Evolutionary conservation across 352 stramenopile genomes (phyloP), one percentile per base, ranked within the genome.

Genomic region (Thraustochytrium striatum): DNA sequence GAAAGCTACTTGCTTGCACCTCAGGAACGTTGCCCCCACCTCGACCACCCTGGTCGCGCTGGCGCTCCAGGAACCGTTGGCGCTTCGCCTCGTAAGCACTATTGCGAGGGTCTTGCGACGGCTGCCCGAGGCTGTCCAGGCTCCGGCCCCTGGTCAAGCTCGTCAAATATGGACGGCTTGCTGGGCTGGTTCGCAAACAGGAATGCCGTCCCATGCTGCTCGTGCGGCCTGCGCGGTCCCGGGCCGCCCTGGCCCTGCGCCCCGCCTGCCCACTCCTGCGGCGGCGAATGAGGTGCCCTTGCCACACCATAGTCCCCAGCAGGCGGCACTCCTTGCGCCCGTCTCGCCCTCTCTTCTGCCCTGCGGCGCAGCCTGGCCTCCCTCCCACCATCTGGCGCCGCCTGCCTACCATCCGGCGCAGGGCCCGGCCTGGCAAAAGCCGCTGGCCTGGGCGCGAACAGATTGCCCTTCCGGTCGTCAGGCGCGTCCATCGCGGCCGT

Each of bases 71-170:
- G 30, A 75, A 75, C 7, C 65, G 65, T 9, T 35, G 32, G 16
- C 65, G 43, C 50, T 75, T 75, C 16, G 44, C 41, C 36, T 75
- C 65, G 32, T 62, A 75, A 5, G 65, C 65, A 33, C 36, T 30
- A 8, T 30, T 16, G 8, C 65, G 43, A 5, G 30, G 52, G 30
- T 75, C 39, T 11, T 7, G 30, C 21, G 44, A 32, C 11, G 3
- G 43, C 11, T 36, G 65, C 39, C 0, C 1, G 11, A 35, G 21
- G 43, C 65, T 58, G 5, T 28, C 36, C 5, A 32, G 1, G 11
- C 47, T 16, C 44, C 25, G 16, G n/a, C 11, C 41, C 62, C 9
- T 52, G 3, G 13, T 58, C 65, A 30, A 62, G 30, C 28, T 8
- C 65, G 21, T 75, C 41, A 43, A 75, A 75, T n/a, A 75, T 39